These are phyloP conservation scores for Phytophthora colocasiae DNA, from an alignment of 352 stramenopile genomes.

Conservation along the genomic window DNA sequence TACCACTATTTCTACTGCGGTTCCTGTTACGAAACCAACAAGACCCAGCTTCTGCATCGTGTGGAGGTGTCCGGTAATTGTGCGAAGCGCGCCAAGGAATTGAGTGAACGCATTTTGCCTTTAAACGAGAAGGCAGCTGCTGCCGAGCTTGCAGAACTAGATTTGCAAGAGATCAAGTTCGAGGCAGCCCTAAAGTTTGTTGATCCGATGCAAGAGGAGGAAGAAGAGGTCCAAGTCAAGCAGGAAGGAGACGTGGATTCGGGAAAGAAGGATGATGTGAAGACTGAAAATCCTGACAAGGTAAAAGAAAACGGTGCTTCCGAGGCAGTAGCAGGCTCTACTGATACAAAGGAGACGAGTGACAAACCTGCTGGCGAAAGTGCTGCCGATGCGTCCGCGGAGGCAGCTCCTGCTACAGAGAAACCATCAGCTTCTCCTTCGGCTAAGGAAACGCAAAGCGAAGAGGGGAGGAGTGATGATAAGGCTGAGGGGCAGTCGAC, in stretches of 20 bases:
- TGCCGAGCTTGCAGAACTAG: slow-evolving; percentile 70
- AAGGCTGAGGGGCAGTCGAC: slow-evolving; percentile 39
- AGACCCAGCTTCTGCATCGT: slow-evolving; percentile 77
- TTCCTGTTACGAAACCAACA: slow-evolving; percentile 75
- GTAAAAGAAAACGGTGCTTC: slow-evolving; percentile 14
- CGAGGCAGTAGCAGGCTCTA: slow-evolving; percentile 23
- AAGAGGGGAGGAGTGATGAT: slow-evolving; percentile 12
- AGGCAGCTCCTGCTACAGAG: neutral
- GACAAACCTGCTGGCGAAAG: slow-evolving; percentile 20
- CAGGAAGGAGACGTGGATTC: slow-evolving; percentile 16
- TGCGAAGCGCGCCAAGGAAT: slow-evolving; percentile 69
- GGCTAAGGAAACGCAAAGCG: slow-evolving; percentile 34
- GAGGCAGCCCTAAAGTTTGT: slow-evolving; percentile 65
- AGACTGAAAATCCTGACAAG: slow-evolving; percentile 18
- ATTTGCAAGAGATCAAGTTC: slow-evolving; percentile 88
- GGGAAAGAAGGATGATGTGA: slow-evolving; percentile 27
- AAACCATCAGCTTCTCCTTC: slow-evolving; percentile 15
- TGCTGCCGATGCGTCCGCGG: slow-evolving; percentile 6
- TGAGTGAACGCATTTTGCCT: slow-evolving; percentile 67
- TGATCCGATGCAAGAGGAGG: slow-evolving; percentile 38
- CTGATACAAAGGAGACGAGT: slow-evolving; percentile 5
- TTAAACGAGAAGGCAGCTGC: slow-evolving; percentile 67
- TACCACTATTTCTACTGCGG: slow-evolving; percentile 88
- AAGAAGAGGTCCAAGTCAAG: slow-evolving; percentile 26
- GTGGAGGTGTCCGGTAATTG: slow-evolving; percentile 73